Conservation (phyloP, 345 rosid species). For the Firmiana major region DNA sequence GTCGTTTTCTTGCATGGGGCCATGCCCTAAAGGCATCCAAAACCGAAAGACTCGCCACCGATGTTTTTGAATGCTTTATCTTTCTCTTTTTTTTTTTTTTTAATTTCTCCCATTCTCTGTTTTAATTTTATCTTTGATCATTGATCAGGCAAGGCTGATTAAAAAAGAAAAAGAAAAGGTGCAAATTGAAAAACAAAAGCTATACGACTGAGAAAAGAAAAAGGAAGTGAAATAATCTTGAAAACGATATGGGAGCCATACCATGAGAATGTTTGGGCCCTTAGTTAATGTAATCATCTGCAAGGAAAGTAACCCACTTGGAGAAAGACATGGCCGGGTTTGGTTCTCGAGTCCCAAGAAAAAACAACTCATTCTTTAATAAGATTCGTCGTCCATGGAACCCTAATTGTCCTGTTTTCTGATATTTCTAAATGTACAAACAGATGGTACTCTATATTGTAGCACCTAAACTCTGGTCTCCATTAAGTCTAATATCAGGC, state of each 20-base stretch:
- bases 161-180: background rate
- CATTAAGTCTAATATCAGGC: background rate
- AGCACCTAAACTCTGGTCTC: background rate
- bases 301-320: conserved; percentile 33
- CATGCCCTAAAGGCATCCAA: conserved; percentile 21
- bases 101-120: background rate
- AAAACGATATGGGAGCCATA: conserved; percentile 30
- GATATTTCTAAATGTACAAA: background rate
- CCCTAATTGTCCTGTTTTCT: conserved; percentile 4
- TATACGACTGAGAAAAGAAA: background rate
- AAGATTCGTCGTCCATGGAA: background rate
- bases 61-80: conserved; percentile 7
- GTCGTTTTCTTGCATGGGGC: conserved; percentile 39
- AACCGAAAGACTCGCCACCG: conserved; percentile 17
- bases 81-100: background rate
- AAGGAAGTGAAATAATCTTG: conserved; percentile 11
- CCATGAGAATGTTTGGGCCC: conserved; percentile 50
- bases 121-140: conserved; percentile 2
- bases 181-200: background rate
- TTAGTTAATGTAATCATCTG: conserved; percentile 28
- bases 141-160: background rate
- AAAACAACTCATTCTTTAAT: background rate
- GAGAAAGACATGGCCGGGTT: conserved; percentile 19
- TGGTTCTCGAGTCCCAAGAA: conserved; percentile 28
- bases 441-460: background rate